Conservation (phyloP, 768 basidiomycete species). For the Hysterangium stoloniferum region DNA sequence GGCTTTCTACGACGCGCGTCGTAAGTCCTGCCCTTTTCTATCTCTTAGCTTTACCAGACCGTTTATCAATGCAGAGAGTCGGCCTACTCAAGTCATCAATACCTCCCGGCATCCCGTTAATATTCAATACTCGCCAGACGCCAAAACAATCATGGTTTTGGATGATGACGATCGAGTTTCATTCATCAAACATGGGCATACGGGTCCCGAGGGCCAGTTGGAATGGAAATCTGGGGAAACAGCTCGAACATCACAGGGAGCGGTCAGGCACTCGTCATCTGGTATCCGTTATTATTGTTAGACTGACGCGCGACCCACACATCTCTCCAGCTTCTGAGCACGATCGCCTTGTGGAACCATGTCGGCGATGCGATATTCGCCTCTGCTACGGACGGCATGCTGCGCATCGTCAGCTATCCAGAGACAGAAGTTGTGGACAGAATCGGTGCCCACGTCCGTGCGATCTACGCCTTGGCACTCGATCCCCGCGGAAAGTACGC, state of each 20-base stretch:
- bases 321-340: conserved; percentile 41
- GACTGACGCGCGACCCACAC: conserved; percentile 4
- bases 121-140: conserved; percentile 71
- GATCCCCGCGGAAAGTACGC: conserved; percentile 70
- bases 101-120: conserved; percentile 53
- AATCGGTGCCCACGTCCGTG: conserved; percentile 70
- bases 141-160: conserved; percentile 54
- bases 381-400: conserved; percentile 53
- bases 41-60: neutral
- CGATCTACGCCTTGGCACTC: conserved; percentile 67
- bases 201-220: conserved; percentile 45
- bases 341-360: conserved; percentile 71
- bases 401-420: conserved; percentile 67
- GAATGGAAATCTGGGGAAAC: conserved; percentile 28
- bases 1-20: conserved; percentile 80
- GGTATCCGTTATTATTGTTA: conserved; percentile 19
- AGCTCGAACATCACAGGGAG: neutral
- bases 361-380: conserved; percentile 58
- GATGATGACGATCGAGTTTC: conserved; percentile 53
- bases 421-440: conserved; percentile 49
- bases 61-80: conserved; percentile 54
- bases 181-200: conserved; percentile 50
- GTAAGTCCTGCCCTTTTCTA: conserved; percentile 33
- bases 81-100: conserved; percentile 50
- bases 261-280: conserved; percentile 17